phyloP scores from a whole-genome alignment of 495 filamentous ascomycete species.

The Ramalina intermedia region DNA sequence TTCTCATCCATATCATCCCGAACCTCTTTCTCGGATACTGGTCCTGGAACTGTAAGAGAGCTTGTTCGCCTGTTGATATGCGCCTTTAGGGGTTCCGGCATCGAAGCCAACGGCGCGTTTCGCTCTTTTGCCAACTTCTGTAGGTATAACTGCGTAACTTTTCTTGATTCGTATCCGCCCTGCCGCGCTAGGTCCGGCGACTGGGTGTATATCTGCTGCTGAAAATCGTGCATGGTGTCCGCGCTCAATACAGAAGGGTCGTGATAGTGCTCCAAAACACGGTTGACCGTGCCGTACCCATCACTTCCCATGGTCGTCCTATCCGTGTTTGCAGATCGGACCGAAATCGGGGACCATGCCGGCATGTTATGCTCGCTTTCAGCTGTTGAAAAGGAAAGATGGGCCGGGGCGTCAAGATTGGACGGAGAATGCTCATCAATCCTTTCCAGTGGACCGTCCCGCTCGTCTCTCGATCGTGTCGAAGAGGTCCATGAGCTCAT shows the following conservation, averaged over 20 bases:
- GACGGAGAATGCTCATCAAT: slow-evolving; percentile 15
- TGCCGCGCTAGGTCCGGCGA: slow-evolving; percentile 34
- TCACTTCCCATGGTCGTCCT: slow-evolving; percentile 26
- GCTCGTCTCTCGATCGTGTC: slow-evolving; percentile 22
- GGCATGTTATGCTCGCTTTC: slow-evolving; percentile 12
- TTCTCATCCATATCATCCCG: slow-evolving; percentile 11
- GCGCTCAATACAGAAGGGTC: slow-evolving; percentile 17
- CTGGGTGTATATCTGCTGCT: slow-evolving; percentile 19
- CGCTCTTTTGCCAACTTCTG: slow-evolving; percentile 33
- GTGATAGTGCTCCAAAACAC: slow-evolving; percentile 28
- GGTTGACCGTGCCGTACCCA: slow-evolving; percentile 27
- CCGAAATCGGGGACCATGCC: slow-evolving; percentile 15
- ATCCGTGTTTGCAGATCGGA: slow-evolving; percentile 8
- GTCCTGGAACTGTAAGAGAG: slow-evolving; percentile 3
- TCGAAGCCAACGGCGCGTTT: slow-evolving; percentile 9
- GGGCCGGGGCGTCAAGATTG: neutral
- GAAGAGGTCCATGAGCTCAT: slow-evolving; percentile 41
- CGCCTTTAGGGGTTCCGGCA: slow-evolving; percentile 4
- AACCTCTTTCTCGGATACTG: slow-evolving; percentile 8
- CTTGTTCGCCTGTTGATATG: slow-evolving; percentile 10
- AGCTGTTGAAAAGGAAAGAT: slow-evolving; percentile 11
- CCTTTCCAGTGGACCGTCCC: slow-evolving; percentile 14
- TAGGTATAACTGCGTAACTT: slow-evolving; percentile 38
- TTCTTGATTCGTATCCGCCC: slow-evolving; percentile 39
- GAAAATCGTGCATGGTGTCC: slow-evolving; percentile 17